Percentiles rank a stretch among this genome's conserved stretches.
phyloP scores from a whole-genome alignment of 164 flowering plant genomes.

The Sedum album region DNA sequence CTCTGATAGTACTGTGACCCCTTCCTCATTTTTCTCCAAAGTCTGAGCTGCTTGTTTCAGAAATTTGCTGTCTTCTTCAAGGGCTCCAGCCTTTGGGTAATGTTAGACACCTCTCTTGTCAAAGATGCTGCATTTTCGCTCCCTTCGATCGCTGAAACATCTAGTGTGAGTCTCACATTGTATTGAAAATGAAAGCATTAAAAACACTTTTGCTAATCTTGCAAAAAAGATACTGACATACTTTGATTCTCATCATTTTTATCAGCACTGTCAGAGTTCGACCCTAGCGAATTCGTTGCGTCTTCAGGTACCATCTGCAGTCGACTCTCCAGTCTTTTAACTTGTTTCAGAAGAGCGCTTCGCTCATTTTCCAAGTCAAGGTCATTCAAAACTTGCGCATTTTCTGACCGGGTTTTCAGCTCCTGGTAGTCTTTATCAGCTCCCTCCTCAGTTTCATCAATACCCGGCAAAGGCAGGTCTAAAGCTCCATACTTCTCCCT shows the following conservation, averaged over 20 bases:
- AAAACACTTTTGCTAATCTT: too few species aligned
- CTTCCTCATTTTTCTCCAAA: constrained; percentile 2
- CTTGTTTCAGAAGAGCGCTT: background rate
- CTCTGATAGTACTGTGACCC: background rate
- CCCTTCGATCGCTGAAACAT: background rate
- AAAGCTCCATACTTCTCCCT: constrained; percentile 18
- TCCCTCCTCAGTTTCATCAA: background rate
- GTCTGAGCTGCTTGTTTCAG: constrained; percentile 2
- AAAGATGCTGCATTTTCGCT: background rate
- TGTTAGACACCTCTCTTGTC: background rate
- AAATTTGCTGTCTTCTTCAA: background rate
- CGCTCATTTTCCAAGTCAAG: too few species aligned
- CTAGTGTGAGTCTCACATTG: background rate
- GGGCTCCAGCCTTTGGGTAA: background rate
- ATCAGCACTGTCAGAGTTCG: background rate
- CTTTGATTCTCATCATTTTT: background rate
- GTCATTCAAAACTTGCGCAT: background rate
- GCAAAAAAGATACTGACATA: too few species aligned
- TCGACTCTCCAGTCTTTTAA: too few species aligned
- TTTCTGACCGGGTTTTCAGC: background rate
- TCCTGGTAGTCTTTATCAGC: background rate
- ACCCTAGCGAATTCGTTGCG: background rate
- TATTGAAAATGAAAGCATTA: too few species aligned
- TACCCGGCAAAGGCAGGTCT: background rate
- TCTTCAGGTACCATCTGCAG: too few species aligned